Conservation (phyloP, 1,284 basidiomycete species). For the Apiotrichum brassicae region DNA sequence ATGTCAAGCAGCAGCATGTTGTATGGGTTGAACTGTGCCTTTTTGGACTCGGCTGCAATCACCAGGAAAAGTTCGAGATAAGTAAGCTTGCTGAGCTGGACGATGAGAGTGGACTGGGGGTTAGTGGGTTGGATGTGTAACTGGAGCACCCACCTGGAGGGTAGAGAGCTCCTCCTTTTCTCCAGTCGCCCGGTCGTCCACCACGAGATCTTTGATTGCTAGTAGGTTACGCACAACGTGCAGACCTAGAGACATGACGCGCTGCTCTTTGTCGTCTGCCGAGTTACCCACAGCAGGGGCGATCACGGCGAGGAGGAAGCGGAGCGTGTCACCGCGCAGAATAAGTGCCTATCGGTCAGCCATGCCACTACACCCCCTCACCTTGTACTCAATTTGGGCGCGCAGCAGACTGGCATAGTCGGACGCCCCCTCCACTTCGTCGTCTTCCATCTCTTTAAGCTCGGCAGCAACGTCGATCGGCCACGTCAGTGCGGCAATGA, state of each 20-base stretch:
- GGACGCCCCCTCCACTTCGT: conserved; percentile 64
- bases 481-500: conserved; percentile 94
- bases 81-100: conserved; percentile 63
- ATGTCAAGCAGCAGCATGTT: conserved; percentile 87
- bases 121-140: conserved; percentile 16
- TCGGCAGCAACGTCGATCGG: conserved; percentile 90
- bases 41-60: conserved; percentile 68
- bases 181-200: conserved; percentile 60
- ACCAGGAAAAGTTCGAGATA: conserved; percentile 73
- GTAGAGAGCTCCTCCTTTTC: conserved; percentile 69
- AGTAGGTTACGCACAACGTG: conserved; percentile 84
- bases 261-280: conserved; percentile 68
- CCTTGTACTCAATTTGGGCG: conserved; percentile 82
- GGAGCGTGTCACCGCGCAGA: conserved; percentile 57
- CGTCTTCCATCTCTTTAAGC: conserved; percentile 71
- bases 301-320: conserved; percentile 62
- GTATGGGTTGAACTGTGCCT: conserved; percentile 68
- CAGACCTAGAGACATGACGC: conserved; percentile 79
- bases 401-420: conserved; percentile 78
- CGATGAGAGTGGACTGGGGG: conserved; percentile 59
- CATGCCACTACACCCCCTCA: conserved; percentile 25
- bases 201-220: conserved; percentile 74
- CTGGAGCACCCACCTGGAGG: conserved; percentile 53
- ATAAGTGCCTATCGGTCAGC: conserved; percentile 48
- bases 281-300: conserved; percentile 55